Conservation (phyloP, 176 grass and related monocot species). For the Avena atlantica region DNA sequence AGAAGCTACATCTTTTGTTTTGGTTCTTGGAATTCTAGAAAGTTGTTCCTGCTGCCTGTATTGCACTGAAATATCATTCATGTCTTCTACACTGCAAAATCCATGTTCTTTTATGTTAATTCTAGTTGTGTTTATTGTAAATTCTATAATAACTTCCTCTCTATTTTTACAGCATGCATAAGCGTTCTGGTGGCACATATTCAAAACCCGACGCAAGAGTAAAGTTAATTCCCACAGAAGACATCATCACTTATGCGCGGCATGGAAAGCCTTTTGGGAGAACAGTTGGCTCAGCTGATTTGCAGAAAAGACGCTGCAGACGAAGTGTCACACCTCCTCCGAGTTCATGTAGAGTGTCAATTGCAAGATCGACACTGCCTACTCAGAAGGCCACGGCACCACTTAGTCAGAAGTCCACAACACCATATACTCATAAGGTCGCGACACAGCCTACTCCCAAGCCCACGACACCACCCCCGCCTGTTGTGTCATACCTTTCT, state of each 20-base stretch:
- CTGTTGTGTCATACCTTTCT: neutral
- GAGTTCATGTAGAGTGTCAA: conserved; percentile 33
- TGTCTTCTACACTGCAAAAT: conserved; percentile 3
- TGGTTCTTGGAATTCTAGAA: neutral
- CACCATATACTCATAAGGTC: neutral
- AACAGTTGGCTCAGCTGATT: conserved; percentile 32
- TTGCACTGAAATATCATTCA: conserved; percentile 18
- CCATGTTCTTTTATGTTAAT: neutral
- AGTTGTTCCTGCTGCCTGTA: neutral
- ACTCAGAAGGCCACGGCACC: conserved; percentile 10
- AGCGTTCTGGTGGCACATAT: conserved; percentile 43
- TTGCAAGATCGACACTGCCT: neutral
- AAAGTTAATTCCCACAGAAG: conserved; percentile 64
- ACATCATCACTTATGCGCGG: conserved; percentile 52
- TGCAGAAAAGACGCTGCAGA: conserved; percentile 27
- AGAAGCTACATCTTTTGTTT: conserved; percentile 21
- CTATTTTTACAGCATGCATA: conserved; percentile 35
- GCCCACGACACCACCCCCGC: neutral
- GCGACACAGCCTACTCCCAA: conserved; percentile 12
- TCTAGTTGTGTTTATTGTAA: conserved; percentile 15
- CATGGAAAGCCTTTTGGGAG: conserved; percentile 40
- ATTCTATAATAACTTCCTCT: conserved; percentile 4
- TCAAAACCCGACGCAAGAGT: conserved; percentile 60
- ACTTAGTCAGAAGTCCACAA: conserved; percentile 23
- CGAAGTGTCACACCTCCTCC: conserved; percentile 49